Evolutionary conservation across 2,329 filamentous ascomycete genomes (phyloP).

Genomic region (Curvularia eragrostidis): DNA sequence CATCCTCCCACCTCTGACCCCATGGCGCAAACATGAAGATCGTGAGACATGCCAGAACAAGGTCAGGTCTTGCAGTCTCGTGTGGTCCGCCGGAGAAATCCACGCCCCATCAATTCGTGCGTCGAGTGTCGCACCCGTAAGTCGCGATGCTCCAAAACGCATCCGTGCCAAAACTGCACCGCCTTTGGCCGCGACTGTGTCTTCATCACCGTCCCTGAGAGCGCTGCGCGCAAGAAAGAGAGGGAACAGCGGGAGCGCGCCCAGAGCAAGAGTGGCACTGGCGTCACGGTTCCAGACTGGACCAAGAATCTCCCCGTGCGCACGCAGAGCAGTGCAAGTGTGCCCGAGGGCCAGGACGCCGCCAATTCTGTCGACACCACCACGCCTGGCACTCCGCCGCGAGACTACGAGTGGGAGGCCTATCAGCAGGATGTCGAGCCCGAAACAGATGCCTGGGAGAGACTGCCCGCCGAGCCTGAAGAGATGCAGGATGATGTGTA

Average conservation of each 20-base stretch:
- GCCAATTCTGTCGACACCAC: slow-evolving; percentile 43
- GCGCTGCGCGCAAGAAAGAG: slow-evolving; percentile 48
- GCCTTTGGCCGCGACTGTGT: slow-evolving; percentile 49
- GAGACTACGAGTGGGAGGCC: slow-evolving; percentile 50
- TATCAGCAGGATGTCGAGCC: slow-evolving; percentile 50
- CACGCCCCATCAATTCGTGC: slow-evolving; percentile 50
- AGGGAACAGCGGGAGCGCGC: slow-evolving; percentile 44
- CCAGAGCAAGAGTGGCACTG: slow-evolving; percentile 36
- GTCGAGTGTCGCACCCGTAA: slow-evolving; percentile 50
- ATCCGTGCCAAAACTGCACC: slow-evolving; percentile 50
- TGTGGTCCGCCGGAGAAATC: slow-evolving; percentile 49
- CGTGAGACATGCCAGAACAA: slow-evolving; percentile 48
- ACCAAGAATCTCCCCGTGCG: slow-evolving; percentile 47
- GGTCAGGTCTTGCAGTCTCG: slow-evolving; percentile 46
- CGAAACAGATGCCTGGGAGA: slow-evolving; percentile 48
- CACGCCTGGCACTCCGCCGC: slow-evolving; percentile 47
- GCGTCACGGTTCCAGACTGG: slow-evolving; percentile 42
- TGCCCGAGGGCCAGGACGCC: slow-evolving; percentile 39
- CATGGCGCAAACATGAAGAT: slow-evolving; percentile 45
- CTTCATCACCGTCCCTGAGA: slow-evolving; percentile 50
- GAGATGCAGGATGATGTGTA: slow-evolving; percentile 49
- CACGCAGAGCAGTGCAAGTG: slow-evolving; percentile 34
- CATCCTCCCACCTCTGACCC: slow-evolving; percentile 23
- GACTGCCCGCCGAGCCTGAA: slow-evolving; percentile 46
- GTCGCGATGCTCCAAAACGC: slow-evolving; percentile 49